phyloP scores from a whole-genome alignment of 495 filamentous ascomycete genomes.

The Lepraria neglecta region DNA sequence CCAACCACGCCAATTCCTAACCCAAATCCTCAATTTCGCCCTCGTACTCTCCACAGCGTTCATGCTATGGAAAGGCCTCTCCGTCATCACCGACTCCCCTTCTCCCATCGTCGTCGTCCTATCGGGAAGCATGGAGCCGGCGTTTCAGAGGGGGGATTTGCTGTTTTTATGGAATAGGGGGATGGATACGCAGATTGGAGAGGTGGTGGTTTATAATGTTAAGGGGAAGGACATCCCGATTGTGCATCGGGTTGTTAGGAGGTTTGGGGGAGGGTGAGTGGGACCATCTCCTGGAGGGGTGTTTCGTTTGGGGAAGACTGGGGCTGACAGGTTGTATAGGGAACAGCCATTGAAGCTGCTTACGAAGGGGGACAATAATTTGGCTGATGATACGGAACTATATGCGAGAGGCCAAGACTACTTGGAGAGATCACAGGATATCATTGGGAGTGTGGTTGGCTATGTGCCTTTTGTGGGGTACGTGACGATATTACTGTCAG shows the following conservation, averaged over 20 bases:
- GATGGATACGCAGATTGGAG: conserved; percentile 66
- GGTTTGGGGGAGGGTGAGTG: conserved; percentile 55
- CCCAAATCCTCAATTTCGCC: conserved; percentile 92
- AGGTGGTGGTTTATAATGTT: conserved; percentile 94
- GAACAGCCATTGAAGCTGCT: conserved; percentile 55
- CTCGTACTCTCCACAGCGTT: conserved; percentile 92
- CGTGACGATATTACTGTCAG: conserved; percentile 91
- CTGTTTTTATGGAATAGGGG: conserved; percentile 93
- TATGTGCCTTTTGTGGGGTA: conserved; percentile 96
- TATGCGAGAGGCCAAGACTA: conserved; percentile 81
- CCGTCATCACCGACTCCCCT: conserved; percentile 75
- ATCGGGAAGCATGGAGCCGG: conserved; percentile 93
- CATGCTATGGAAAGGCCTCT: conserved; percentile 97
- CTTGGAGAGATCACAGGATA: conserved; percentile 74
- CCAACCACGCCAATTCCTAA: conserved; percentile 75
- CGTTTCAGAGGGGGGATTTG: conserved; percentile 91
- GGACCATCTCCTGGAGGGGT: background rate
- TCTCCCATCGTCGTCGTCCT: conserved; percentile 94
- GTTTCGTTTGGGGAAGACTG: background rate
- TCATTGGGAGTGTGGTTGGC: conserved; percentile 89
- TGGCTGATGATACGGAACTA: conserved; percentile 88
- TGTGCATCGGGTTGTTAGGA: conserved; percentile 78
- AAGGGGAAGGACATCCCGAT: conserved; percentile 89
- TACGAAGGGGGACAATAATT: conserved; percentile 98
- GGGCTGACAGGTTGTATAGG: conserved; percentile 23